phyloP scores from a whole-genome alignment of 495 filamentous ascomycete genomes.

The Cairneyella variabilis region DNA sequence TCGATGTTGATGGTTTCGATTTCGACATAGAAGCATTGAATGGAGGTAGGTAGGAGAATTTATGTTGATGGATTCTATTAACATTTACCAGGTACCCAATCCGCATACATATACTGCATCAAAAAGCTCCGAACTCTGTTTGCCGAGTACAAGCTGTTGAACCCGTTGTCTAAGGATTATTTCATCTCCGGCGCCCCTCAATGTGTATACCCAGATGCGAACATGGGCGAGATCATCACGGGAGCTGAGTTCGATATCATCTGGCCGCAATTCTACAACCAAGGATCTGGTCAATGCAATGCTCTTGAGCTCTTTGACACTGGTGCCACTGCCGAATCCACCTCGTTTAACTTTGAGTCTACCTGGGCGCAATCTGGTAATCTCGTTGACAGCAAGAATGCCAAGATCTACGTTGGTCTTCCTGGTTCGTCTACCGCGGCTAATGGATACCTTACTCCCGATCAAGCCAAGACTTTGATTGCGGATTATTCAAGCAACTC shows the following conservation, averaged over 20 bases:
- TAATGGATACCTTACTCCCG: constrained; percentile 30
- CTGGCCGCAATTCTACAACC: constrained; percentile 60
- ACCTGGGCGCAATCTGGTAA: constrained; percentile 32
- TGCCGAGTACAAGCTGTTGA: constrained; percentile 31
- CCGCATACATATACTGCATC: constrained; percentile 42
- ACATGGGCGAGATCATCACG: constrained; percentile 49
- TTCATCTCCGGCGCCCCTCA: constrained; percentile 56
- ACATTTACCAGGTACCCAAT: constrained; percentile 30
- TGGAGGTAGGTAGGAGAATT: constrained; percentile 37
- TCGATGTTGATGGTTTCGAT: constrained; percentile 60
- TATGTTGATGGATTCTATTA: too few relatives aligned
- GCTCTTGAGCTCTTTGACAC: constrained; percentile 44
- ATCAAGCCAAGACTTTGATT: constrained; percentile 47
- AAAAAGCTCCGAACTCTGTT: constrained; percentile 43
- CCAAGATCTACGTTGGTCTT: constrained; percentile 42
- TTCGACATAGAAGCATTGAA: constrained; percentile 44
- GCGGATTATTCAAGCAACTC: constrained; percentile 42
- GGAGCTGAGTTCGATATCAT: constrained; percentile 55
- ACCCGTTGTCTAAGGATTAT: constrained; percentile 37
- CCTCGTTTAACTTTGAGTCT: constrained; percentile 30
- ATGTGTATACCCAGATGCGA: constrained; percentile 50
- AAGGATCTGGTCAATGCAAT: constrained; percentile 48
- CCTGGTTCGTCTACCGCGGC: constrained; percentile 27
- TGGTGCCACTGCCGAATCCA: constrained; percentile 3
- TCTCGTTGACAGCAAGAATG: constrained; percentile 30